Percentiles rank a stretch among this genome's conserved stretches.
These are phyloP conservation scores for Fomitopsis schrenkii DNA, from an alignment of 1,284 basidiomycete genomes.

Conservation along the genomic window DNA sequence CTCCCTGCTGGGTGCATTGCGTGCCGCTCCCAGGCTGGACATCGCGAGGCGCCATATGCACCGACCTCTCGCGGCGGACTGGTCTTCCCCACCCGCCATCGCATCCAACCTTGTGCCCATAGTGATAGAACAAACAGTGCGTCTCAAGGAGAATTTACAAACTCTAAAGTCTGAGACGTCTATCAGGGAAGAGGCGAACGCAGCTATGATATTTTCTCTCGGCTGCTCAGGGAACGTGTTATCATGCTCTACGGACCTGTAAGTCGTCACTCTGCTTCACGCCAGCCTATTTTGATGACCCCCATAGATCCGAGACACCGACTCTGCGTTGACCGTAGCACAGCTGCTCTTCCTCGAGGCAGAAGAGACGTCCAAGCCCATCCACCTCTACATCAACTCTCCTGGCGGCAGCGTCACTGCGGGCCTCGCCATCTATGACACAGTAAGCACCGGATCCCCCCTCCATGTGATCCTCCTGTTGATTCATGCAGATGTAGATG, in stretches of 20 bases:
- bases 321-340: slow-evolving; percentile 82
- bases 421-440: slow-evolving; percentile 93
- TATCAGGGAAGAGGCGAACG: slow-evolving; percentile 84
- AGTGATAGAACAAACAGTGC: slow-evolving; percentile 89
- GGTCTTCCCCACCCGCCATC: slow-evolving; percentile 33
- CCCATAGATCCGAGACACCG: slow-evolving; percentile 75
- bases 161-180: background rate
- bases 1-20: slow-evolving; percentile 2
- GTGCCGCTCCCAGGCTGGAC: slow-evolving; percentile 1
- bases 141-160: background rate
- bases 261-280: slow-evolving; percentile 25
- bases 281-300: slow-evolving; percentile 9
- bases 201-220: slow-evolving; percentile 93
- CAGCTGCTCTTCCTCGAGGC: slow-evolving; percentile 93
- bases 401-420: slow-evolving; percentile 93
- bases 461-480: slow-evolving; percentile 7
- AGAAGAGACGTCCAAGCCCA: slow-evolving; percentile 87
- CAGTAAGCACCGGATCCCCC: slow-evolving; percentile 44
- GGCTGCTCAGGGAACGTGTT: slow-evolving; percentile 85
- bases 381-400: slow-evolving; percentile 92
- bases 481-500: slow-evolving; percentile 49
- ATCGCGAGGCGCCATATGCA: slow-evolving; percentile 36
- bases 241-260: slow-evolving; percentile 94
- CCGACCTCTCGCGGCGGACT: slow-evolving; percentile 38
- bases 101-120: slow-evolving; percentile 65